Evolutionary conservation across 2,329 filamentous ascomycete species (phyloP), one percentile per base, ranked within the genome.

Genomic region (Neonectria faginata): DNA sequence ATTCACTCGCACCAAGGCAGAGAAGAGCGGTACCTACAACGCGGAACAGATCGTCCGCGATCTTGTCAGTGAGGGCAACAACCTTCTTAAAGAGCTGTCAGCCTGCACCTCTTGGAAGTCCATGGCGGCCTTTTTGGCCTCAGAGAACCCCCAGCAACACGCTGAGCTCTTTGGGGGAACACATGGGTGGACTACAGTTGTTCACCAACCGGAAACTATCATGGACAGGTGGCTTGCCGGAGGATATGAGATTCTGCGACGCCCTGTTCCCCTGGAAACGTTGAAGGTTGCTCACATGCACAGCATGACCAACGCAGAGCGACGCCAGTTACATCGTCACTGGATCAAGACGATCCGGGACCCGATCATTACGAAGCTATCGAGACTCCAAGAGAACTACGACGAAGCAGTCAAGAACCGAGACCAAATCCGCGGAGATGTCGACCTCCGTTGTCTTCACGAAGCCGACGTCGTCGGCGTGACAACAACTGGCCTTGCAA

Each of bases 401-500:
- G 9, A 27, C 39, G 39, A 55, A 18, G 39, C 25, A n/a, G 54
- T 66, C 48, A 33, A 33, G 29, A 4, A 20, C 3, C 48, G 48
- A 7, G 44, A 57, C 12, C 57, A 60, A 7, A 55, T 71, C n/a
- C 51, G 52, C 20, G 64, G 70, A 1, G 79, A 82, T 3, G 70
- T 80, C 1, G 75, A 81, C 36, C 67, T 78, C 2, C 79, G 81
- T 6, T 78, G 76, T 25, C 75, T 85, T 1, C 63, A 74, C 2
- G 22, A 75, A 14, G 81, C 82, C 1, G 71, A 82, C 5, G 79
- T 91, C 4, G 82, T 91, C 47, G 88, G 88, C 0, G 77, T 88
- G 2, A 91, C 88, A 0, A 90, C 88, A 0, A 86, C 84, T 0
- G 87, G 87, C 0, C 77, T 90, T 2, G 88, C 88, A 0, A 77